These are phyloP conservation scores for Batkoa obscura DNA, from an alignment of 371 early-diverging fungal species.

Conservation along the genomic window DNA sequence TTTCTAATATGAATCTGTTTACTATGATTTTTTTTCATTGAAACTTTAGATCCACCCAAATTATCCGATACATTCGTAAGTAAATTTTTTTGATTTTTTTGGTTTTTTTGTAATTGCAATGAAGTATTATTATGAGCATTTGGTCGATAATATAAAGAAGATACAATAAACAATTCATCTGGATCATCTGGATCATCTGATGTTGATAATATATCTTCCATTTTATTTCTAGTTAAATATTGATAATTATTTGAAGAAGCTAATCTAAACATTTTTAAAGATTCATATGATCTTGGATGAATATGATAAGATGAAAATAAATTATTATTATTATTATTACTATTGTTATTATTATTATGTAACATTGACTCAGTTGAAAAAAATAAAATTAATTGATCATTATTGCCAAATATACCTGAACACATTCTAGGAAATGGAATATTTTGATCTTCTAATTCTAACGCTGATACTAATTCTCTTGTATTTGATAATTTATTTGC, in stretches of 20 bases:
- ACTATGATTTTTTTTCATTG: no score
- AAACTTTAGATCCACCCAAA: no score
- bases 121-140: not conserved
- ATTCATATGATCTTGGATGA: slow-evolving; percentile 20
- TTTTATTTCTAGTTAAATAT: not conserved
- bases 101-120: no score
- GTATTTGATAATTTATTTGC: slow-evolving; percentile 14
- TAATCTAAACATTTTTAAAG: slow-evolving; percentile 18
- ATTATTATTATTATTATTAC: not conserved
- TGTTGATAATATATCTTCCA: not conserved
- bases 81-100: no score
- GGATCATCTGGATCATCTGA: slow-evolving; percentile 7
- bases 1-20: no score
- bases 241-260: slow-evolving; percentile 13
- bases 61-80: no score
- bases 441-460: slow-evolving; percentile 11
- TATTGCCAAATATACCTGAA: slow-evolving; percentile 55
- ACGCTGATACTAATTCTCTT: not conserved
- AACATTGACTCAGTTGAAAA: slow-evolving; percentile 51
- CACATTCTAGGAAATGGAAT: slow-evolving; percentile 84
- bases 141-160: slow-evolving; percentile 6
- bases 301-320: slow-evolving; percentile 11
- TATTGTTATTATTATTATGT: slow-evolving; percentile 5
- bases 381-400: slow-evolving; percentile 65
- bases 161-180: slow-evolving; percentile 6